Conservation (phyloP, 1,284 basidiomycete genomes). For the Cutaneotrichosporon curvatum region DNA sequence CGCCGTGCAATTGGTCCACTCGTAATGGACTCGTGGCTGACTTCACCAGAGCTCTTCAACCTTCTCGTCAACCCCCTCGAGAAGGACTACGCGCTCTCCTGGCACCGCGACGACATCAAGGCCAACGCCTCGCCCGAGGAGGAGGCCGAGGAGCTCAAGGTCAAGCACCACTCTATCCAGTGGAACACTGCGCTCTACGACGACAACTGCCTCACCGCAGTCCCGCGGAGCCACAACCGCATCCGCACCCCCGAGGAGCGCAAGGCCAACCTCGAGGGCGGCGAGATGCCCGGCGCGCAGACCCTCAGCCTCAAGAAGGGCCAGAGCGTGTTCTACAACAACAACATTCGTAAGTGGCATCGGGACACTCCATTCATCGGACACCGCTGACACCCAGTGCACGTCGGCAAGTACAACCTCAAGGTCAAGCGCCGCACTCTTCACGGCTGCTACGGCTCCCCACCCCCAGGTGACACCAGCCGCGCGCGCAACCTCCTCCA, state of each 20-base stretch:
- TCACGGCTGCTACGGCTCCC: slow-evolving; percentile 65
- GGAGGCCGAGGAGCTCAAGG: slow-evolving; percentile 55
- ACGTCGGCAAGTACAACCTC: slow-evolving; percentile 51
- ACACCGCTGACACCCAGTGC: slow-evolving; percentile 11
- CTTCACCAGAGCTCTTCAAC: slow-evolving; percentile 62
- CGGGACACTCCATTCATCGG: neutral
- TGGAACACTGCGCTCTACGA: slow-evolving; percentile 76
- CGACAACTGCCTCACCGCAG: slow-evolving; percentile 66
- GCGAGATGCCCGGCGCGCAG: slow-evolving; percentile 62
- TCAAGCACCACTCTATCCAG: slow-evolving; percentile 66
- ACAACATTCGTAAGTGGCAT: slow-evolving; percentile 60
- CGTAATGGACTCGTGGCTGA: no score
- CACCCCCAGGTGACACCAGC: slow-evolving; percentile 53
- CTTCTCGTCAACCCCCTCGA: slow-evolving; percentile 63
- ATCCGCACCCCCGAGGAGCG: slow-evolving; percentile 60
- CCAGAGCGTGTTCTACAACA: slow-evolving; percentile 74
- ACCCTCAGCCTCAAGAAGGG: slow-evolving; percentile 58
- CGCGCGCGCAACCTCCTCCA: slow-evolving; percentile 73
- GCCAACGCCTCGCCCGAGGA: slow-evolving; percentile 60
- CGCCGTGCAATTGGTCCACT: neutral
- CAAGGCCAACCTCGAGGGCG: slow-evolving; percentile 53
- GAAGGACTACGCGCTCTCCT: slow-evolving; percentile 66
- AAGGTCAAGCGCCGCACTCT: slow-evolving; percentile 58
- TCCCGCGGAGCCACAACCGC: slow-evolving; percentile 61
- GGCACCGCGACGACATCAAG: slow-evolving; percentile 74